Base-by-base conservation (phyloP, 805 yeast genomes). In the Starmerella bombi region DNA sequence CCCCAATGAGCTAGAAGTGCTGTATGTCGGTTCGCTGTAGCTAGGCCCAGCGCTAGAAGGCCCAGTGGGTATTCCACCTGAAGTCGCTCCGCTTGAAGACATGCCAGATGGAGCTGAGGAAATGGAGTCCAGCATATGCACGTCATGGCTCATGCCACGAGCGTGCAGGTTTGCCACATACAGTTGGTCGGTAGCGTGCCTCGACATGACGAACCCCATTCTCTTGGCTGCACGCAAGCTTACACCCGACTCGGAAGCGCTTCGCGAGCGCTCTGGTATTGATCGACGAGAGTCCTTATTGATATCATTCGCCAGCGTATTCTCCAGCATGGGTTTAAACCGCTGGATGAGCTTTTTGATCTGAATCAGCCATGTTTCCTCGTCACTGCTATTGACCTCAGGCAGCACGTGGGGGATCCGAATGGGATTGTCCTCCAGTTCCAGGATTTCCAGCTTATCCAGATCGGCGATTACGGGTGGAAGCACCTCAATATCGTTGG, bases 161-260 rank as follows among this genome's bases (percentile, higher is more conserved):
- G 50, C 51, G 30, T 45, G 51, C 28, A 48, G 27, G 21, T 34
- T 47, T 3, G 52, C 51, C n/a, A 44, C 50, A 34, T 40, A 40
- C 9, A 50, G 42, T 18, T 40, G 38, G 8, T 45, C 50, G 1
- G 46, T 30, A 5, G 52, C 53, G 25, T 50, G 50, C 5, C 46
- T 32, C 19, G 46, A 48, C 56, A 53, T 49, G 16, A 80, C 74
- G 40, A 80, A 70, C 0, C 86, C 88, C 85, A 77, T 79, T 46
- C 88, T 64, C 53, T 79, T 74, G 0, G 82, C 81, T 41, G 75
- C 67, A n/a, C 80, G 69, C 6, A 76, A 64, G n/a, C 62, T 63
- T 25, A 62, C 56, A 32, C 45, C 40, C 20, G 63, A 61, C 43
- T 68, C 70, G 2, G 72, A 58, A 16, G 60, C 59, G 34, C 64